These are phyloP conservation scores for Coemansia sp. DNA, from an alignment of 192 early-diverging fungal genomes.

Conservation along the genomic window DNA sequence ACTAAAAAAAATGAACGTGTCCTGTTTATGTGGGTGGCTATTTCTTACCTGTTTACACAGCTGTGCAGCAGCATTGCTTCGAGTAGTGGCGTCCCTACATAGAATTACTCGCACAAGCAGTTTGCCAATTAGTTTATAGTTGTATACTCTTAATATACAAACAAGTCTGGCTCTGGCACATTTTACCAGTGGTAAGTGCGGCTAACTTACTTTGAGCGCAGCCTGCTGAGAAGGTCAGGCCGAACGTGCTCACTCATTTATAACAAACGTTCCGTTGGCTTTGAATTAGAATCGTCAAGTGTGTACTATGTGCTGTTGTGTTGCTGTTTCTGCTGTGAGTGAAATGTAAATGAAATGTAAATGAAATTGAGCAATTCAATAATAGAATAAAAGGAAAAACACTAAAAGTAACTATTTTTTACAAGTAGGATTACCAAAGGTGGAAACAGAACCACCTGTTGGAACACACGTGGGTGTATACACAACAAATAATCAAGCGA, in stretches of 20 bases:
- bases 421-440: neutral
- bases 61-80: slow-evolving; percentile 2
- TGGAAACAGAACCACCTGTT: no score
- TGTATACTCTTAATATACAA: neutral
- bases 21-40: neutral
- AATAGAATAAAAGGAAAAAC: no score
- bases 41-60: slow-evolving; percentile 6
- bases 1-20: neutral
- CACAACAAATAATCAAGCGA: no score
- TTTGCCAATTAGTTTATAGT: neutral
- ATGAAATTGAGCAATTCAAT: no score
- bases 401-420: neutral
- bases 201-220: slow-evolving; percentile 22
- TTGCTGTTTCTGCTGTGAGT: no score
- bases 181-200: neutral
- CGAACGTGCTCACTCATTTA: slow-evolving; percentile 15
- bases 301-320: no score
- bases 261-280: neutral
- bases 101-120: neutral
- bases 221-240: neutral
- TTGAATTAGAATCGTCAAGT: neutral
- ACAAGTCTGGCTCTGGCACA: neutral
- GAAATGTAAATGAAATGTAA: no score
- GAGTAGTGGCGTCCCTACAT: neutral
- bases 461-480: no score